Conservation (phyloP, 768 basidiomycete genomes). For the Fomitopsis serialis region DNA sequence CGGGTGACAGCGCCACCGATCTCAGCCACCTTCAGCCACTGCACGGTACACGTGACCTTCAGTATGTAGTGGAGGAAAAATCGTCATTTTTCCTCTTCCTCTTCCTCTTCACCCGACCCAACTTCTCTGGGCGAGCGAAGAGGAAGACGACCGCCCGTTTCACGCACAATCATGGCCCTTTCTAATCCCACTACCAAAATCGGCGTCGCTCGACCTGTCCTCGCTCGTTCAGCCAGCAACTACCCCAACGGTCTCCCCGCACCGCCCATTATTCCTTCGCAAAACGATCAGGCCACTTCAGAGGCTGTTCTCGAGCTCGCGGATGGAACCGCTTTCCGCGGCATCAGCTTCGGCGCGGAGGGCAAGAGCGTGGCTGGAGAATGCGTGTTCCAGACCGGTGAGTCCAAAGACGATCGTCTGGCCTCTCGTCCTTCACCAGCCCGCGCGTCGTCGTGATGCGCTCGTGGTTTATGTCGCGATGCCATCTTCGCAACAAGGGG, state of each 20-base stretch:
- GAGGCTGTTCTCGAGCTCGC: conserved; percentile 84
- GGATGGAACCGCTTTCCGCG: conserved; percentile 84
- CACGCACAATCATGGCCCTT: conserved; percentile 11
- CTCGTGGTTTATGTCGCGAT: too few relatives aligned
- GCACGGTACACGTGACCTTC: neutral
- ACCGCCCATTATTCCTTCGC: conserved; percentile 30
- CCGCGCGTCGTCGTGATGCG: neutral
- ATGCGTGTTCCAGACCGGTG: conserved; percentile 99
- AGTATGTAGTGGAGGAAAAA: neutral
- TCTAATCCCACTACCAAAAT: conserved; percentile 16
- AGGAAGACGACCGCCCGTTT: conserved; percentile 21
- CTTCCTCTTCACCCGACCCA: conserved; percentile 25
- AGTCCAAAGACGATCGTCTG: conserved; percentile 21
- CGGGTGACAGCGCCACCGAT: neutral
- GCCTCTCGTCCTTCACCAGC: conserved; percentile 5
- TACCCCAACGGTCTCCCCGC: conserved; percentile 29
- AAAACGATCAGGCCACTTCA: conserved; percentile 15
- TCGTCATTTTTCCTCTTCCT: conserved; percentile 18
- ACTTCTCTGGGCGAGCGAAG: conserved; percentile 21
- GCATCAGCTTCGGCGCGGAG: conserved; percentile 91
- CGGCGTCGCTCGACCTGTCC: conserved; percentile 29
- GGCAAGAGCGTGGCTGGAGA: conserved; percentile 91
- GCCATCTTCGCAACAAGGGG: too few relatives aligned
- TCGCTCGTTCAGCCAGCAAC: conserved; percentile 41
- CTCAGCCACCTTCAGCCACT: too few relatives aligned